A percentile compares a stretch with the other conserved stretches of the same genome.
These are phyloP conservation scores for Malassezia nana DNA, from an alignment of 1,284 basidiomycete genomes.

Conservation along the genomic window DNA sequence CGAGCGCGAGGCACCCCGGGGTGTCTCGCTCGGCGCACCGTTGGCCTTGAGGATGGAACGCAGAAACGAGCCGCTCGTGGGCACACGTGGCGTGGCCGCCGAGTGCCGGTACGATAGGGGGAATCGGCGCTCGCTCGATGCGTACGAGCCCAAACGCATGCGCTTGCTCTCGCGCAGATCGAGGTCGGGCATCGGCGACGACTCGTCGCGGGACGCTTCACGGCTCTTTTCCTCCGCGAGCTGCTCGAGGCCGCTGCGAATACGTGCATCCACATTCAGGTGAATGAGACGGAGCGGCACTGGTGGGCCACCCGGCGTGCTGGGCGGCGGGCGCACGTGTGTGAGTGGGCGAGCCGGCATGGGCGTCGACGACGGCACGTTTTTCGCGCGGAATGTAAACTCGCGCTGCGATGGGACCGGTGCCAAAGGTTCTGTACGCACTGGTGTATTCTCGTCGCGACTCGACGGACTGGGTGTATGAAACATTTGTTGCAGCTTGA, in stretches of 20 bases:
- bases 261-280: constrained; percentile 27
- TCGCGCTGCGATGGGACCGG: background rate
- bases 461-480: constrained; percentile 27
- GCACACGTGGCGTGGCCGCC: background rate
- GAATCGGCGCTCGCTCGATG: background rate
- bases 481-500: constrained; percentile 42
- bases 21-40: background rate
- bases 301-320: constrained; percentile 21
- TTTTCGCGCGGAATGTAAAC: constrained; percentile 4
- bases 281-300: constrained; percentile 35
- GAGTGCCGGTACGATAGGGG: constrained; percentile 7
- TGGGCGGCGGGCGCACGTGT: background rate
- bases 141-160: constrained; percentile 21
- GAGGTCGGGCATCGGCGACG: constrained; percentile 14
- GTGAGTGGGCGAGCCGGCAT: constrained; percentile 11
- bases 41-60: constrained; percentile 20
- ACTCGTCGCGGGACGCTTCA: constrained; percentile 14
- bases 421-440: background rate
- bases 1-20: constrained; percentile 15
- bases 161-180: constrained; percentile 28
- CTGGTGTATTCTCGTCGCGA: constrained; percentile 13
- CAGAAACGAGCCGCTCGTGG: constrained; percentile 3
- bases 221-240: constrained; percentile 24
- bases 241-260: constrained; percentile 27
- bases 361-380: constrained; percentile 9